These are phyloP conservation scores for Vitis hybrid DNA, from an alignment of 177 flowering plant genomes.

Conservation along the genomic window DNA sequence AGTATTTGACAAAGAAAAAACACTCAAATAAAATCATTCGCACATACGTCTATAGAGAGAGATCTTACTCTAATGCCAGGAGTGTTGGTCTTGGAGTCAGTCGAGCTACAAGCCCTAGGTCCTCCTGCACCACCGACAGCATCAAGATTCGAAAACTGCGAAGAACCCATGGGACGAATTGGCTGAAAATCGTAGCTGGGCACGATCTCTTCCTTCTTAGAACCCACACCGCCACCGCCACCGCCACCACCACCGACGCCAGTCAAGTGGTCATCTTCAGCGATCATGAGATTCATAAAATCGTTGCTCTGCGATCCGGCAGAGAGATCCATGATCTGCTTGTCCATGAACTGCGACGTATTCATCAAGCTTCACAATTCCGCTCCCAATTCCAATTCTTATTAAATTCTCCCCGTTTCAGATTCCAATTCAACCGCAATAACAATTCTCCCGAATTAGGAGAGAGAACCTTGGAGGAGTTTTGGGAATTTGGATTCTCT, in stretches of 20 bases:
- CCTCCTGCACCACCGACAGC: constrained; percentile 19
- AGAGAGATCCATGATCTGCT: constrained; percentile 89
- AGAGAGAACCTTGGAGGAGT: not conserved
- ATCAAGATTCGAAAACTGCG: constrained; percentile 33
- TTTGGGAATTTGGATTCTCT: too few species aligned
- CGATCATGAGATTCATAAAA: constrained; percentile 53
- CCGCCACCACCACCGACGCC: constrained; percentile 5
- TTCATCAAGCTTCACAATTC: constrained; percentile 43
- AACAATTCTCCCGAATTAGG: not conserved
- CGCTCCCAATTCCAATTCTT: not conserved
- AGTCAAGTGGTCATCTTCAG: constrained; percentile 28
- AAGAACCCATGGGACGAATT: constrained; percentile 43
- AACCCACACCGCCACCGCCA: too few species aligned
- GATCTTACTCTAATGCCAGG: constrained; percentile 34
- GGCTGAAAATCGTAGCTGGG: constrained; percentile 91
- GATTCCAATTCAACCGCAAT: too few species aligned
- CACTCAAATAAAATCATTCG: too few species aligned
- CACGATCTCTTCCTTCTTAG: constrained; percentile 60
- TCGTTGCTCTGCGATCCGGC: constrained; percentile 35
- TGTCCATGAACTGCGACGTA: constrained; percentile 85
- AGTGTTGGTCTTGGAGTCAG: constrained; percentile 38
- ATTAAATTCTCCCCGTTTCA: too few species aligned
- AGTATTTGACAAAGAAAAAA: too few species aligned
- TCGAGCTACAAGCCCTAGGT: constrained; percentile 57
- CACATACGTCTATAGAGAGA: not conserved